Evolutionary conservation across 2,329 filamentous ascomycete species (phyloP), one percentile per base, ranked within the genome.

Genomic region (Trichoderma oligosporum): DNA sequence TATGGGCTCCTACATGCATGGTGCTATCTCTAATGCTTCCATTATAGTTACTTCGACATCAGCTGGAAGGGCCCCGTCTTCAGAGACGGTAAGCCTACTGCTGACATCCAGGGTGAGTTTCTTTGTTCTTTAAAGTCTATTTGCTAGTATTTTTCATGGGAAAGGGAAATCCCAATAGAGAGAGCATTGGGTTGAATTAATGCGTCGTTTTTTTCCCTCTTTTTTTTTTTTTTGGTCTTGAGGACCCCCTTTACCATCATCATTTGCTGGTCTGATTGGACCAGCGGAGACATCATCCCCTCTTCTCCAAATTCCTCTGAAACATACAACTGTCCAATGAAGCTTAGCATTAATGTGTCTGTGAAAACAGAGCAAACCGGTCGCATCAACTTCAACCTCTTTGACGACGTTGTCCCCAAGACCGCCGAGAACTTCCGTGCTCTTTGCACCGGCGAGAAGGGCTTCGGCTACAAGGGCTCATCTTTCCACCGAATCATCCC

Each of bases 401-500:
- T 80, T 82, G 83, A 93, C 73, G 82, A 91, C 65, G 81, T 85
- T 61, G 91, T 96, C 73, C 93, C 93, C 75, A 94, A 88, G 85
- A 97, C 93, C 57, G 81, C 83, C 66, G 80, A 83, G 74, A 94
- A 94, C 85, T 95, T 95, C 85, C 83, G 82, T 66, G 84, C 85
- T 73, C 88, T 94, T 70, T 91, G 88, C 87, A 91, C 86, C 63
- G 82, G 81, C 66, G 82, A 89, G 80, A 84, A 90, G 78, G 89
- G 89, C 71, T 86, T 88, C 75, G 89, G 90, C 67, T 96, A 95
- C 82, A 76, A 83, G 74, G 85, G 84, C 71, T 94, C 89, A 67
- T 81, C 82, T 65, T 96, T 96, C 87, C 91, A 96, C 84, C 90
- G 91, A 68, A 87, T 96, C 76, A 96, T 96, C 76, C 88, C 88